phyloP scores from a whole-genome alignment of 371 early-diverging fungal species.

The Mucor mucedo region DNA sequence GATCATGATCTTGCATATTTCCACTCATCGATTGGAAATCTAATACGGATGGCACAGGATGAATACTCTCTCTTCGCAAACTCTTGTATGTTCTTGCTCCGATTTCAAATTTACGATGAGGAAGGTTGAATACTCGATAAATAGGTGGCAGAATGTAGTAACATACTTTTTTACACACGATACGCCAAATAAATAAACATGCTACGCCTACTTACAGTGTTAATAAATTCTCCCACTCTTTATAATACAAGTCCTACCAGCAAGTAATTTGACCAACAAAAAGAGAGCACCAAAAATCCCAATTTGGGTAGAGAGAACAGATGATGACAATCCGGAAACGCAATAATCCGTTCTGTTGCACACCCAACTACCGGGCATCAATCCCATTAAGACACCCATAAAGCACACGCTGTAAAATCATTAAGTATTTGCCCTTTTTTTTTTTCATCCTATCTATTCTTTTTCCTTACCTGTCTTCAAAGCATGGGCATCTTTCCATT shows the following conservation, averaged over 20 bases:
- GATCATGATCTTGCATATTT: slow-evolving; percentile 51
- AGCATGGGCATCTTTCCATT: slow-evolving; percentile 80
- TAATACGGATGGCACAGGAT: slow-evolving; percentile 67
- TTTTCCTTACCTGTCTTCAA: slow-evolving; percentile 64
- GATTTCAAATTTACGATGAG: slow-evolving; percentile 62
- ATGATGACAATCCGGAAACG: slow-evolving; percentile 40
- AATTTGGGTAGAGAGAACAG: slow-evolving; percentile 41
- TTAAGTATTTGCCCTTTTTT: not conserved
- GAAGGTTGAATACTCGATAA: slow-evolving; percentile 65
- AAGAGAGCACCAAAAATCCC: slow-evolving; percentile 35
- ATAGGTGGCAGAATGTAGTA: slow-evolving; percentile 66
- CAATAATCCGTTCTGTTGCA: slow-evolving; percentile 48
- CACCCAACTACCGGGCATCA: slow-evolving; percentile 68
- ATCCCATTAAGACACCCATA: slow-evolving; percentile 71
- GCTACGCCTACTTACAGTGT: slow-evolving; percentile 44
- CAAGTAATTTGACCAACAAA: slow-evolving; percentile 48
- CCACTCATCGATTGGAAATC: slow-evolving; percentile 58
- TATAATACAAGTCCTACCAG: slow-evolving; percentile 23
- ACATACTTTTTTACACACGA: slow-evolving; percentile 62
- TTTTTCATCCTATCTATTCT: too few species aligned
- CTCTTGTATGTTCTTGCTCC: slow-evolving; percentile 67
- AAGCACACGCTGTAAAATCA: slow-evolving; percentile 63
- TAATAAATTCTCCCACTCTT: slow-evolving; percentile 29
- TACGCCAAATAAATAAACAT: slow-evolving; percentile 67
- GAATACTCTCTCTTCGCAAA: slow-evolving; percentile 61